Evolutionary conservation across 805 yeast genomes (phyloP), one percentile per base, ranked within the genome.

Genomic region (Metschnikowia amazonensis): DNA sequence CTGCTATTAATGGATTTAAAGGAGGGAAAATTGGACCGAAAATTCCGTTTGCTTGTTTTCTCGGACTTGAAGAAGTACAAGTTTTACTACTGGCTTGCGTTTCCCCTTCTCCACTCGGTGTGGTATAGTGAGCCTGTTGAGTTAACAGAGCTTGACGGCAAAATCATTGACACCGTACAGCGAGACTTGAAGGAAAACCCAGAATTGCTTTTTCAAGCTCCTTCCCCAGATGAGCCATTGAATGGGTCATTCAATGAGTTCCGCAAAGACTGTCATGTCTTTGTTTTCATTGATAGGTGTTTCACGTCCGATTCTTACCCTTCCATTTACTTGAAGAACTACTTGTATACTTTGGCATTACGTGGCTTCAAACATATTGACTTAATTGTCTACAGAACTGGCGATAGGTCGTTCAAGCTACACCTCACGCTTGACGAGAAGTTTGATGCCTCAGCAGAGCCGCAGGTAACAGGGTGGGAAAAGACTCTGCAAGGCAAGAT

Each of bases 51-150:
- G 10, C 67, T 90, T 24, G 74, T 89, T 34, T 94, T 82, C 66
- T 85, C 95, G 1, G 99, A 94, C 63, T 74, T 94, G 60, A 94
- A 94, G 63, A 88, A 86, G 65, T 90, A 86, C 69, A 82, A 77
- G 58, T 92, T 85, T 60, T 85, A 78, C 58, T 90, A 94, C 65
- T 95, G 99, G 99, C 76, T 87, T 52, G 84, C 88, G 13, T 81
- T 80, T 51, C 97, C 99, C 0, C 66, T 78, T 1, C 62, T 88
- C 28, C 71, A 72, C 32, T 65, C 80, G 7, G 68, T 67, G 10
- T 84, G 89, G 88, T 38, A 23, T 8, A 45, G 59, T 30, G 28
- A 21, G n/a, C 21, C 28, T 21, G 28, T 16, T 6, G 36, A 21
- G 42, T 16, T 30, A 14, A 39, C 42, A 30, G 36, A 21, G 10